Evolutionary conservation across 148 eudicot species (phyloP), one percentile per base, ranked within the genome.

Genomic region (Cornus suecica): DNA sequence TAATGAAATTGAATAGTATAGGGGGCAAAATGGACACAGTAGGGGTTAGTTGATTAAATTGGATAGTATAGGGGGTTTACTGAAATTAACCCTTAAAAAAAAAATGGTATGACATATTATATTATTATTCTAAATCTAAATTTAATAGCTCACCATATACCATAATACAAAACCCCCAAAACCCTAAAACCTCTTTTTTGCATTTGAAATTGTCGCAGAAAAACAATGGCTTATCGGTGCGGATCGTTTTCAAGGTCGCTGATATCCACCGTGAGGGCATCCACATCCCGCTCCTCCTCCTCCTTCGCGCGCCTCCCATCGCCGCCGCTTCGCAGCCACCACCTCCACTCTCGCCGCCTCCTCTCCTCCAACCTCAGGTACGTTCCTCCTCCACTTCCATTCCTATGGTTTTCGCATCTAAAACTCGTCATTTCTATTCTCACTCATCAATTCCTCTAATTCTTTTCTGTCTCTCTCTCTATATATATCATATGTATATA

Each of bases 171-270:
- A 48, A 48, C 1, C 54, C 45, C 54, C 15, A 48, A 37, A 48
- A 48, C 54, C 54, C 65, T 61, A 22, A 22, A 61, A 26, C 62
- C 0, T n/a, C 18, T 25, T 2, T 1, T 23, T 9, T 61, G 65
- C 10, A 5, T 25, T n/a, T 26, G 8, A 1, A 9, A 20, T 27
- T 45, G 10, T 0, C 31, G 0, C 7, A 26, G 60, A 56, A 18
- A 27, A 66, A 34, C 29, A 18, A 79, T 73, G 78, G 70, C 91
- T 25, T 88, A 86, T 87, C 84, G 87, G 26, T 74, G 68, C 31
- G 87, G 83, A 56, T 88, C 87, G 0, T 32, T 85, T 26, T 77
- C 89, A 11, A 78, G 87, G 66, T 67, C 87, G 8, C 45, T 69
- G 48, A 48, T 48, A 11, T 48, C 54, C 54, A 48, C 54, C 18